phyloP scores from a whole-genome alignment of 129 eudicot species.

The Silybum marianum region DNA sequence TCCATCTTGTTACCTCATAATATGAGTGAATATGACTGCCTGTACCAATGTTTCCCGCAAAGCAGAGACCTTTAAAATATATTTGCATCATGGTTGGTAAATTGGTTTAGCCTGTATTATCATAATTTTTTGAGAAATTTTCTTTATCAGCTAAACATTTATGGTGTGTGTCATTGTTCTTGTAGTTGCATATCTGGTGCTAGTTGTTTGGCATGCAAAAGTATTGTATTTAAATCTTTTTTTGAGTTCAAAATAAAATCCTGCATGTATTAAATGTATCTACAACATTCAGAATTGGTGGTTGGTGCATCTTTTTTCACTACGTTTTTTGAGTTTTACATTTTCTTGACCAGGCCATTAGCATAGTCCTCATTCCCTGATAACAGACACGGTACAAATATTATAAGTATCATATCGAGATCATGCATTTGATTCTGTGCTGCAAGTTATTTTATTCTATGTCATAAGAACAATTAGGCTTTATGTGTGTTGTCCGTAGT shows the following conservation, averaged over 20 bases:
- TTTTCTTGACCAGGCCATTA: not conserved
- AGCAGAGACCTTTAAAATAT: not conserved
- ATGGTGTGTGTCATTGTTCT: not conserved
- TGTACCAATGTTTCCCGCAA: not conserved
- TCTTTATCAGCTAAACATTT: not conserved
- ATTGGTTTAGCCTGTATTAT: not conserved
- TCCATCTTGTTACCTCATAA: not conserved
- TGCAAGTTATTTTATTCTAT: not conserved
- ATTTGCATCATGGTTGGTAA: not conserved
- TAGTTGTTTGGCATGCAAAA: not conserved
- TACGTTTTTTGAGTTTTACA: too few relatives aligned
- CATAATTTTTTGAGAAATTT: not conserved
- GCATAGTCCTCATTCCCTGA: not conserved
- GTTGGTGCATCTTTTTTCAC: not conserved
- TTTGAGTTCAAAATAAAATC: not conserved
- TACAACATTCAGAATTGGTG: not conserved
- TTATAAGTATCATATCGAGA: not conserved
- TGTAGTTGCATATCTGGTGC: not conserved
- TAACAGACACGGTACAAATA: not conserved
- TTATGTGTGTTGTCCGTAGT: not conserved
- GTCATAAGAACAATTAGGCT: constrained; percentile 18
- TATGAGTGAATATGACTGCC: not conserved
- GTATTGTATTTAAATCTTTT: not conserved
- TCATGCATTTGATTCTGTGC: not conserved
- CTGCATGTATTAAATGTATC: not conserved